These are phyloP conservation scores for Candida ulmi DNA, from an alignment of 805 yeast genomes.

Conservation along the genomic window DNA sequence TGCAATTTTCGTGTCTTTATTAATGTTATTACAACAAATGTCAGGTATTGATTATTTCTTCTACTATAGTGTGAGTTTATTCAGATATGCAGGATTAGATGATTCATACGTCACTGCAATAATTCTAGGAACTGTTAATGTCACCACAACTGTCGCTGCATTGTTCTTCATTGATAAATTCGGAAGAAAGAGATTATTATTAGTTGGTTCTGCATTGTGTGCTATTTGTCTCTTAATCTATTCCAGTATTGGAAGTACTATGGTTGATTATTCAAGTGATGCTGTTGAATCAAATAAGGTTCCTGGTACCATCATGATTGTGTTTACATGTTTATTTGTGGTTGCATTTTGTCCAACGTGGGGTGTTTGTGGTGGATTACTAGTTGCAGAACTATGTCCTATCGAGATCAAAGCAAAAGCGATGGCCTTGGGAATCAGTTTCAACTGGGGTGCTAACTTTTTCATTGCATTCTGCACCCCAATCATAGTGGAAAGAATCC, in stretches of 20 bases:
- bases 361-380: conserved; percentile 48
- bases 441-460: conserved; percentile 48
- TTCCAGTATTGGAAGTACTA: conserved; percentile 37
- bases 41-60: conserved; percentile 65
- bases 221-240: conserved; percentile 48
- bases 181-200: conserved; percentile 37
- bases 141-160: conserved; percentile 43
- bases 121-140: conserved; percentile 48
- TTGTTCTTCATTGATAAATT: conserved; percentile 43
- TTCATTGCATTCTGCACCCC: conserved; percentile 60
- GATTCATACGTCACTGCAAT: conserved; percentile 53
- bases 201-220: conserved; percentile 42
- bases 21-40: conserved; percentile 57
- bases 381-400: conserved; percentile 43
- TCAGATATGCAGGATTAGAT: conserved; percentile 44
- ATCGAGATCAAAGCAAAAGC: conserved; percentile 57
- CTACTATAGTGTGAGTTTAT: conserved; percentile 59
- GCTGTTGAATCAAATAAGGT: conserved; percentile 22
- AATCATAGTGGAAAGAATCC: conserved; percentile 47
- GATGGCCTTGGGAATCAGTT: conserved; percentile 50
- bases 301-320: conserved; percentile 49
- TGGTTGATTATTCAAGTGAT: conserved; percentile 27
- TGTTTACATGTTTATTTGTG: conserved; percentile 47
- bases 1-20: conserved; percentile 48
- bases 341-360: conserved; percentile 49